Evolutionary conservation across 2,329 filamentous ascomycete species (phyloP), one percentile per base, ranked within the genome.

Genomic region (Biscogniauxia mediterranea): DNA sequence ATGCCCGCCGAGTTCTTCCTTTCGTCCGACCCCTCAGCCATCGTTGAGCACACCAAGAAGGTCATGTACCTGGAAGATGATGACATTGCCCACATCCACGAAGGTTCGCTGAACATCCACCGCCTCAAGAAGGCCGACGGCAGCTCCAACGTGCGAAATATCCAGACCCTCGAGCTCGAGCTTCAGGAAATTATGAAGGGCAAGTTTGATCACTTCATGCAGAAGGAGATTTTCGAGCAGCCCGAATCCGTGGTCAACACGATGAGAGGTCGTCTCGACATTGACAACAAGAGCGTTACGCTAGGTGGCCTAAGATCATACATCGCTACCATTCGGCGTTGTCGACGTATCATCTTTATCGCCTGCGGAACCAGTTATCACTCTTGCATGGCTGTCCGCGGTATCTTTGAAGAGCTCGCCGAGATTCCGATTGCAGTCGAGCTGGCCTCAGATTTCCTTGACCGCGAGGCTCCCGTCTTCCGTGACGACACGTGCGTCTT

Each of bases 121-220:
- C 92, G 95, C 75, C 85, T 98, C 71, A 93, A 91, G 80, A 98
- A 98, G 88, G 90, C 93, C 71, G 94, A 98, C 76, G 94, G 94
- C 69, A 93, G 91, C 75, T 96, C 92, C 80, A 97, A 98, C 76
- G 93, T 98, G 71, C 93, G 95, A 77, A 92, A 91, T 72, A 99
- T 99, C 77, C 95, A 99, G 85, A 99, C 95, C 59, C 87, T 99
- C 60, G 95, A 99, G 84, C 91, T 99, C 56, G 93, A 99, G 84
- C 89, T 99, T 67, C 95, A 99, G 83, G 93, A 99, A 84, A 99
- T 99, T 80, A 99, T 99, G 95, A 99, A 99, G 89, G 95, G 95
- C 79, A 96, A 95, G 77, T 99, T 98, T 80, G 95, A 99, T 79
- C 95, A 99, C 83, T 99, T 97, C 85, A 99, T 99, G 95, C 95